A percentile compares a stretch with the other conserved stretches of the same genome.
Evolutionary conservation across 2,329 filamentous ascomycete species (phyloP).

Genomic region (Zymoseptoria tritici): DNA sequence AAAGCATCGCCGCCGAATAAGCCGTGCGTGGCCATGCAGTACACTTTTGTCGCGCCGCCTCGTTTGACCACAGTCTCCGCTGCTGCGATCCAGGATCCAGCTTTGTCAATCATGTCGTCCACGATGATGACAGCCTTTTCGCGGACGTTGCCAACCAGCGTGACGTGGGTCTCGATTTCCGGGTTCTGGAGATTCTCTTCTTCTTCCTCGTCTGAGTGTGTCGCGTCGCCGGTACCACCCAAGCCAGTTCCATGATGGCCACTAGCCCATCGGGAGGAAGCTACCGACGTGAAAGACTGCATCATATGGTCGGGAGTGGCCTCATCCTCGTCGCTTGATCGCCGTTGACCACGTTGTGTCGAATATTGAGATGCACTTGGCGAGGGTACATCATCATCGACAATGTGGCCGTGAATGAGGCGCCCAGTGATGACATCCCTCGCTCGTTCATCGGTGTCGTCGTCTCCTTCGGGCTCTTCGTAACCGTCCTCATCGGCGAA

Average conservation of each 20-base stretch:
- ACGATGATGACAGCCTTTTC: conserved; percentile 86
- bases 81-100: conserved; percentile 92
- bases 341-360: conserved; percentile 39
- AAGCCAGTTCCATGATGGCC: conserved; percentile 46
- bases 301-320: conserved; percentile 76
- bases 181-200: conserved; percentile 79
- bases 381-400: conserved; percentile 77
- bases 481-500: conserved; percentile 26
- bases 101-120: conserved; percentile 98
- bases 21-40: conserved; percentile 95
- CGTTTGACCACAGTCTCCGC: conserved; percentile 94
- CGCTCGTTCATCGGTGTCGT: conserved; percentile 49
- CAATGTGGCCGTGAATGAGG: conserved; percentile 87
- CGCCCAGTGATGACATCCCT: conserved; percentile 87
- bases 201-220: conserved; percentile 81
- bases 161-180: conserved; percentile 87
- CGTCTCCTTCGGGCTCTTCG: conserved; percentile 27
- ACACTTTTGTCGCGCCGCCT: conserved; percentile 85
- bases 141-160: conserved; percentile 89
- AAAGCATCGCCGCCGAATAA: conserved; percentile 87
- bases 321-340: conserved; percentile 38
- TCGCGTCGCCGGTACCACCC: conserved; percentile 77
- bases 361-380: conserved; percentile 60
- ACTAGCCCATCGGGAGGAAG: conserved; percentile 53
- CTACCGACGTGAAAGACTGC: conserved; percentile 70